Evolutionary conservation across 495 filamentous ascomycete genomes (phyloP).

Genomic region (Penicillium waksmanii): DNA sequence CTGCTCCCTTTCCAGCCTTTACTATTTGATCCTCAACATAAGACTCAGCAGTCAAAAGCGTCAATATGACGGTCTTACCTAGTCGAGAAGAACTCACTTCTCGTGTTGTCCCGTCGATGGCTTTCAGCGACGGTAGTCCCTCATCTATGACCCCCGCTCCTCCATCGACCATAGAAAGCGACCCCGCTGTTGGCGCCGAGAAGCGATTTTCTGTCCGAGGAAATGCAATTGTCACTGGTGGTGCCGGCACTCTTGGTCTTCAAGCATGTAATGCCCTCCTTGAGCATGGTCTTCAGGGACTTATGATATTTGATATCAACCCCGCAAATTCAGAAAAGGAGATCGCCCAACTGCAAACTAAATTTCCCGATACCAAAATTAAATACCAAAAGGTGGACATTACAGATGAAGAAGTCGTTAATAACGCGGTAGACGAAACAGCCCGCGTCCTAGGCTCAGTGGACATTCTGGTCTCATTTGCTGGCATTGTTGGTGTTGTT

Average conservation of each 20-base stretch:
- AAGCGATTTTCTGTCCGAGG: slow-evolving; percentile 64
- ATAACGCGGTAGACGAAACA: slow-evolving; percentile 42
- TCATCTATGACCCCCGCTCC: slow-evolving; percentile 55
- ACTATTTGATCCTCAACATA: background rate
- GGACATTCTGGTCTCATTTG: slow-evolving; percentile 65
- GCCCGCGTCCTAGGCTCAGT: slow-evolving; percentile 54
- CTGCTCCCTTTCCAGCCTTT: background rate
- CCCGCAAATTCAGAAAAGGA: slow-evolving; percentile 41
- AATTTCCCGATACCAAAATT: slow-evolving; percentile 60
- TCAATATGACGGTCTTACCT: slow-evolving; percentile 8
- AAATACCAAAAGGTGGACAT: slow-evolving; percentile 57
- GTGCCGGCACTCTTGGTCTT: slow-evolving; percentile 68
- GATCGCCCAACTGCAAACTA: slow-evolving; percentile 44
- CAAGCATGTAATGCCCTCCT: slow-evolving; percentile 63
- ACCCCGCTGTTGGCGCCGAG: slow-evolving; percentile 50
- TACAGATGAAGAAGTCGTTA: slow-evolving; percentile 56
- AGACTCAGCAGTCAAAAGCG: background rate
- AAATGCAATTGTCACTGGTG: slow-evolving; percentile 71
- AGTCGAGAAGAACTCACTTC: slow-evolving; percentile 55
- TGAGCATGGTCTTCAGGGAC: slow-evolving; percentile 66
- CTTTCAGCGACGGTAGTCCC: slow-evolving; percentile 53
- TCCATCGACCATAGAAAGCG: slow-evolving; percentile 43
- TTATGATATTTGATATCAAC: slow-evolving; percentile 67
- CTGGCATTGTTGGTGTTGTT: slow-evolving; percentile 65
- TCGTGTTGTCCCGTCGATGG: slow-evolving; percentile 63